phyloP scores from a whole-genome alignment of 164 flowering plant genomes.

The Cinnamomum micranthum region DNA sequence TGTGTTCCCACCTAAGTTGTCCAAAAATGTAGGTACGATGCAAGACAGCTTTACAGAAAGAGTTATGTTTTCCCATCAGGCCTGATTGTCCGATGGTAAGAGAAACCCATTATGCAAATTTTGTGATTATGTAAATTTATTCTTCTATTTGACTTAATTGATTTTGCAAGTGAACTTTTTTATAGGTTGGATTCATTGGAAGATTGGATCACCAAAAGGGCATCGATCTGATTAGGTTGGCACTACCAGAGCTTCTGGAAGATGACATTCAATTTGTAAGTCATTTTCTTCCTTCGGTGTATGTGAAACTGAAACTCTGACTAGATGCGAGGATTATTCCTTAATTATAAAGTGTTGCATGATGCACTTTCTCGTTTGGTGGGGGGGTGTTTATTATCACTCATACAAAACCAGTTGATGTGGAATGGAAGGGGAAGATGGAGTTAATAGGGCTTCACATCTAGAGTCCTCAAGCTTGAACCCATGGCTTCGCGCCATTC shows the following conservation, averaged over 20 bases:
- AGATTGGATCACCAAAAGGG: conserved; percentile 96
- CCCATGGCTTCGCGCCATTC: too few species aligned
- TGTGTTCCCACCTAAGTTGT: background rate
- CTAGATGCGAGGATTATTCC: background rate
- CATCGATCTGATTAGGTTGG: conserved; percentile 61
- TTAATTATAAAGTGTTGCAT: background rate
- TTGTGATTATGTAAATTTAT: background rate
- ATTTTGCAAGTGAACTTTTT: conserved; percentile 8
- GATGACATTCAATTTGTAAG: conserved; percentile 92
- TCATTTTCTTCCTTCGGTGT: background rate
- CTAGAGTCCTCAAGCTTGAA: too few species aligned
- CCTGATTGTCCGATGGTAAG: conserved; percentile 87
- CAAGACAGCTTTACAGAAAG: conserved; percentile 81
- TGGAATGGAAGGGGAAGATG: too few species aligned
- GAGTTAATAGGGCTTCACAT: too few species aligned
- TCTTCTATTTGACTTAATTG: background rate
- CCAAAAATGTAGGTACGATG: conserved; percentile 53
- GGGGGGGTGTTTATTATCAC: too few species aligned
- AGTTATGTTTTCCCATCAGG: conserved; percentile 68
- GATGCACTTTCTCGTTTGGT: background rate
- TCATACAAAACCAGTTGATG: too few species aligned
- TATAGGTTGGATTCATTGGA: conserved; percentile 91
- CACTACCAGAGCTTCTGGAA: conserved; percentile 69
- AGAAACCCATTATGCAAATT: conserved; percentile 4
- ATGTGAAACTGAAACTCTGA: background rate